Conservation (phyloP, 345 rosid species). For the Rhodamnia argentea region DNA sequence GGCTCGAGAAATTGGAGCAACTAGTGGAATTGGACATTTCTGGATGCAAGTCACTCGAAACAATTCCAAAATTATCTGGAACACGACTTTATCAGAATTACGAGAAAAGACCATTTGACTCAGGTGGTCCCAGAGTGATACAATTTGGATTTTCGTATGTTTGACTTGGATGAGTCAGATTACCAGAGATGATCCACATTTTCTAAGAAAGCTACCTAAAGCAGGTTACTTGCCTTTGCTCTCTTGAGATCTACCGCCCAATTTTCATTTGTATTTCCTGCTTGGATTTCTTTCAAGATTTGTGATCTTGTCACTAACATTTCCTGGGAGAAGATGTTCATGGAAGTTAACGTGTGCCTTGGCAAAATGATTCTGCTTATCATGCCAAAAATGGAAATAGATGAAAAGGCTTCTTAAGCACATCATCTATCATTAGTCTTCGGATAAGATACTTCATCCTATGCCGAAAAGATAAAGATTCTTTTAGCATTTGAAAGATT, state of each 20-base stretch:
- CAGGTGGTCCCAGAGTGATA: rapidly evolving
- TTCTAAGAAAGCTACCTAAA: neutral
- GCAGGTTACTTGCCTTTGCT: neutral
- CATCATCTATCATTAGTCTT: neutral
- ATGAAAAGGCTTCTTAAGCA: neutral
- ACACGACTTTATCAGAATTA: neutral
- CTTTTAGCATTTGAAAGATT: neutral
- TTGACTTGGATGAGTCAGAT: neutral
- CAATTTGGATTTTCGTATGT: too few species aligned
- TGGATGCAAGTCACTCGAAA: neutral
- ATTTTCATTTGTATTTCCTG: neutral
- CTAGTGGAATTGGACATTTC: too few species aligned
- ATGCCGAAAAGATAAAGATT: neutral
- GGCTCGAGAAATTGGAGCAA: too few species aligned
- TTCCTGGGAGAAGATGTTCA: neutral
- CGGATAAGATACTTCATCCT: neutral
- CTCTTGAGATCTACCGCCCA: neutral
- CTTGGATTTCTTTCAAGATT: neutral
- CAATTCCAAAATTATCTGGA: neutral
- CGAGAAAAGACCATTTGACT: neutral
- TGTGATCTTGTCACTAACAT: neutral
- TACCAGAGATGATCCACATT: neutral
- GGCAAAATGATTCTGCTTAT: neutral
- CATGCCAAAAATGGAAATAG: neutral
- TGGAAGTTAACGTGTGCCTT: neutral